These are phyloP conservation scores for Aspergillus sp. DNA, from an alignment of 2,329 filamentous ascomycete genomes.

Conservation along the genomic window DNA sequence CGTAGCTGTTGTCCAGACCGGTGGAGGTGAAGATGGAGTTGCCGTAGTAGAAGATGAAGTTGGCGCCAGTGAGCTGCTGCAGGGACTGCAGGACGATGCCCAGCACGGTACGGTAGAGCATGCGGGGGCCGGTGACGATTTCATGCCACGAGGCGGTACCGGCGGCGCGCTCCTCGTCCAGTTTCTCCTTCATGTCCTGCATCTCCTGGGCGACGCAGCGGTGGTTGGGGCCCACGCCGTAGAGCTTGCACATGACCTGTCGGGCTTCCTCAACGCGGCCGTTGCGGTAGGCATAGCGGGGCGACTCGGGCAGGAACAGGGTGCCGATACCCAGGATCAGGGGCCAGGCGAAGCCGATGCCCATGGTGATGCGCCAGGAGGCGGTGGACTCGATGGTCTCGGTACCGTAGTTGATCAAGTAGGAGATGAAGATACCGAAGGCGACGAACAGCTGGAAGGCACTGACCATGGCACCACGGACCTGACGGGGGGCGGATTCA, in stretches of 20 bases:
- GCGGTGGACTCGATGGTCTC: slow-evolving; percentile 42
- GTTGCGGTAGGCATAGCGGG: slow-evolving; percentile 58
- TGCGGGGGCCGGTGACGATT: slow-evolving; percentile 48
- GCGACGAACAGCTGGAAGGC: slow-evolving; percentile 52
- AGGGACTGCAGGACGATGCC: slow-evolving; percentile 48
- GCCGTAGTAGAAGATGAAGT: slow-evolving; percentile 54
- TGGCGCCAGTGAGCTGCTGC: slow-evolving; percentile 50
- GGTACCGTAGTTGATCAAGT: slow-evolving; percentile 50
- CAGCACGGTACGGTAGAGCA: slow-evolving; percentile 47
- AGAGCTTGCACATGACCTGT: slow-evolving; percentile 54
- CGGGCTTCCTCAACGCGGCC: slow-evolving; percentile 54
- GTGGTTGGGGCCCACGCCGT: slow-evolving; percentile 57
- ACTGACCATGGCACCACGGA: slow-evolving; percentile 49
- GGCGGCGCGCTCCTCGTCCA: slow-evolving; percentile 54
- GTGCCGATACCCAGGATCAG: slow-evolving; percentile 56
- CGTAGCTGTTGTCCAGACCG: slow-evolving; percentile 64
- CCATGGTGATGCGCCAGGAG: slow-evolving; percentile 53
- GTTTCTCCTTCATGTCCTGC: slow-evolving; percentile 58
- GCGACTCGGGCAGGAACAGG: slow-evolving; percentile 56
- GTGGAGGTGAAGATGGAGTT: slow-evolving; percentile 65
- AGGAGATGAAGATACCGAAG: slow-evolving; percentile 50
- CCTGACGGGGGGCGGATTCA: slow-evolving; percentile 47
- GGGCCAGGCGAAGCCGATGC: slow-evolving; percentile 59
- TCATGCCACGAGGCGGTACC: slow-evolving; percentile 42
- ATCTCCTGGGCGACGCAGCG: slow-evolving; percentile 56